Evolutionary conservation across 306 rosid genomes (phyloP).

Genomic region (Ammopiptanthus mongolicus): DNA sequence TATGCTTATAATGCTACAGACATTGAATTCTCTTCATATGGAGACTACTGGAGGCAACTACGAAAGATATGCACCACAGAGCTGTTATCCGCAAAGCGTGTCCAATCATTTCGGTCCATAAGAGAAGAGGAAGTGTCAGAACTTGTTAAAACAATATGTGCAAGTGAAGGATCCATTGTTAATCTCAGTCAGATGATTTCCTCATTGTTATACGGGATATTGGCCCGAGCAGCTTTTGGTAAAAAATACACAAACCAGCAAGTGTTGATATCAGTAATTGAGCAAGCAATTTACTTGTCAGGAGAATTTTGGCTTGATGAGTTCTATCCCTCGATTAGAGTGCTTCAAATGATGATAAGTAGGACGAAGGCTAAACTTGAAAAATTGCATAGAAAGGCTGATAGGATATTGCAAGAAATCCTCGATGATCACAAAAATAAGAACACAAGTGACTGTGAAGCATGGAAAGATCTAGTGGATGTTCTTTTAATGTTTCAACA

Average conservation of each 20-base stretch:
- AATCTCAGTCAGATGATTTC: slow-evolving; percentile 15
- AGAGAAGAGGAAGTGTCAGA: slow-evolving; percentile 25
- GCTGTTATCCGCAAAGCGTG: slow-evolving; percentile 16
- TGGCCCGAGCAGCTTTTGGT: slow-evolving; percentile 5
- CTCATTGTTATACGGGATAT: neutral
- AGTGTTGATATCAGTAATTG: neutral
- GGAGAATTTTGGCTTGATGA: slow-evolving; percentile 18
- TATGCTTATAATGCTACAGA: neutral
- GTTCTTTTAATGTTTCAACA: slow-evolving; percentile 25
- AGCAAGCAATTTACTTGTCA: neutral
- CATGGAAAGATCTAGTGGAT: slow-evolving; percentile 25
- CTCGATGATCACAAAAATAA: slow-evolving; percentile 9
- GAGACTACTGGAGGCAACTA: slow-evolving; percentile 15
- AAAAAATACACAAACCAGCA: neutral
- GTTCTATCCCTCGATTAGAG: slow-evolving; percentile 16
- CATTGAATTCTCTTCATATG: slow-evolving; percentile 1
- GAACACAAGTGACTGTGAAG: neutral
- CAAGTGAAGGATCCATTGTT: slow-evolving; percentile 15
- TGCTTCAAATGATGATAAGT: slow-evolving; percentile 5
- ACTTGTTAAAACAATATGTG: neutral
- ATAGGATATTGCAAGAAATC: slow-evolving; percentile 20
- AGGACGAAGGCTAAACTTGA: neutral
- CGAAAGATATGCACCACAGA: slow-evolving; percentile 10
- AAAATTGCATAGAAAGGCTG: neutral
- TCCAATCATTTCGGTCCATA: neutral